phyloP scores from a whole-genome alignment of 2,329 filamentous ascomycete species.

The Canariomyces notabilis region DNA sequence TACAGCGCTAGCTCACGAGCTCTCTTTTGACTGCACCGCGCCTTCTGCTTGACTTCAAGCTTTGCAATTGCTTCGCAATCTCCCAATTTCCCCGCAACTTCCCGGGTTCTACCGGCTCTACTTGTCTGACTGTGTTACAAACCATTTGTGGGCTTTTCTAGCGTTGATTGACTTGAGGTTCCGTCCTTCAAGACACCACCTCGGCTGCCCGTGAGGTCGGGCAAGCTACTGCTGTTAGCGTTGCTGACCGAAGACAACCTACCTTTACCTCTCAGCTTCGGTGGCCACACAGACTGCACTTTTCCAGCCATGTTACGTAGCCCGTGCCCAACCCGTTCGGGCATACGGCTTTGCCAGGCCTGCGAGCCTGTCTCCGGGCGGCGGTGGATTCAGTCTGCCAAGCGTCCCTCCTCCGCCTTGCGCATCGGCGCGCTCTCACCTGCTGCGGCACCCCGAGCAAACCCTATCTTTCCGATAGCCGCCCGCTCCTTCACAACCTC shows the following conservation, averaged over 20 bases:
- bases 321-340: slow-evolving; percentile 11
- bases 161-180: not conserved
- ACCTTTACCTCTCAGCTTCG: too few relatives aligned
- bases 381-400: slow-evolving; percentile 22
- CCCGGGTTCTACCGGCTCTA: not conserved
- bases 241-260: too few relatives aligned
- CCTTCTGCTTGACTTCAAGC: slow-evolving; percentile 3
- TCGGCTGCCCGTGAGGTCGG: not conserved
- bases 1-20: slow-evolving; percentile 13
- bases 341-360: slow-evolving; percentile 17
- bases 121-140: not conserved
- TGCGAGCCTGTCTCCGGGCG: slow-evolving; percentile 30
- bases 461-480: slow-evolving; percentile 10
- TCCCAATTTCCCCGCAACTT: slow-evolving; percentile 1
- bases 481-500: slow-evolving; percentile 22
- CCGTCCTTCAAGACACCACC: not conserved
- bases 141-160: not conserved
- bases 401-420: slow-evolving; percentile 22
- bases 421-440: slow-evolving; percentile 11
- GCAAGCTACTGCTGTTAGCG: not conserved
- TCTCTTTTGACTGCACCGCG: slow-evolving; percentile 23
- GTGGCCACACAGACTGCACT: too few relatives aligned
- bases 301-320: slow-evolving; percentile 18
- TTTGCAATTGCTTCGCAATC: too few relatives aligned
- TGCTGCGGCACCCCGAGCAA: slow-evolving; percentile 8